Conservation (phyloP, 2,329 filamentous ascomycete genomes). For the Fusarium solani-melongenae region DNA sequence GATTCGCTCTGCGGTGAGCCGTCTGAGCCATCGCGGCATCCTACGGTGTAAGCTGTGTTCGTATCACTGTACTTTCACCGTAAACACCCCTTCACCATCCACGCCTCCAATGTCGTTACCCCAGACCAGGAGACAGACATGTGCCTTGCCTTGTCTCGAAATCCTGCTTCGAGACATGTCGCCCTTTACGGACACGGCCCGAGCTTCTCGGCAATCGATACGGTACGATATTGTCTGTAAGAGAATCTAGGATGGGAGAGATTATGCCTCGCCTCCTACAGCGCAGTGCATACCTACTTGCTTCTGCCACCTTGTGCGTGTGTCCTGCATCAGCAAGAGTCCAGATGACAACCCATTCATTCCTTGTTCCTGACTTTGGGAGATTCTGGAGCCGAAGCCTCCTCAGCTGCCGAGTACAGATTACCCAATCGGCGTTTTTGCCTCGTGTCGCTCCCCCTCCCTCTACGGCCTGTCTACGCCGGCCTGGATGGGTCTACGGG, state of each 20-base stretch:
- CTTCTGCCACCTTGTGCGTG: conserved; percentile 5
- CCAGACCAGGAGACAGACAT: not conserved
- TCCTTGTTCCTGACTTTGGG: conserved; percentile 9
- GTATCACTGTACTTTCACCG: not conserved
- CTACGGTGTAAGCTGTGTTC: not conserved
- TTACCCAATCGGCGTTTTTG: conserved; percentile 37
- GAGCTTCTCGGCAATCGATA: conserved; percentile 4
- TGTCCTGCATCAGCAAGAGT: conserved; percentile 11
- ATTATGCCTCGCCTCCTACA: not conserved
- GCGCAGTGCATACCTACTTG: not conserved
- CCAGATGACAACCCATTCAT: conserved; percentile 8
- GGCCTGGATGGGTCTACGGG: conserved; percentile 16
- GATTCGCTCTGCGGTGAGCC: conserved; percentile 4
- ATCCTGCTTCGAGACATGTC: conserved; percentile 1
- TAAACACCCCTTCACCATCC: not conserved
- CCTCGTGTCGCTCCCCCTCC: conserved; percentile 7
- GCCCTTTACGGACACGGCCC: conserved; percentile 6
- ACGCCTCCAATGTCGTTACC: conserved; percentile 13
- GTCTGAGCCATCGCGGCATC: not conserved
- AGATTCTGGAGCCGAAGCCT: conserved; percentile 11
- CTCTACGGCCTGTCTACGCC: conserved; percentile 1
- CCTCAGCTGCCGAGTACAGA: conserved; percentile 13
- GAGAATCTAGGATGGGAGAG: not conserved
- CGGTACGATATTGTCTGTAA: not conserved
- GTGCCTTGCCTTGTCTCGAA: not conserved